Conservation (phyloP, 2,329 filamentous ascomycete genomes). For the Diaporthe citrichinensis region DNA sequence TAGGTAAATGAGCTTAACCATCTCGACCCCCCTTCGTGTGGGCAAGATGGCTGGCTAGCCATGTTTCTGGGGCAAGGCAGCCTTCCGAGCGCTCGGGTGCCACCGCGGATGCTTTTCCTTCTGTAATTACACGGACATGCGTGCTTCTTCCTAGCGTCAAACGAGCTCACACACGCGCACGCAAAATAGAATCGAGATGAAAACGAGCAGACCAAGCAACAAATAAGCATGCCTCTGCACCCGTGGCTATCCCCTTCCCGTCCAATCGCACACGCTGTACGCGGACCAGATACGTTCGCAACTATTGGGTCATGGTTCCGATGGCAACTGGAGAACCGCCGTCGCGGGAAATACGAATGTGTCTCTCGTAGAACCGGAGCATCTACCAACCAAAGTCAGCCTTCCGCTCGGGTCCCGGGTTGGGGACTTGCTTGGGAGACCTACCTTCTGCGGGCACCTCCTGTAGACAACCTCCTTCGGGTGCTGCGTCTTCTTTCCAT, state of each 20-base stretch:
- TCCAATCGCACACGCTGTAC: background rate
- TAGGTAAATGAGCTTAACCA: background rate
- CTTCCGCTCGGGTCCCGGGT: background rate
- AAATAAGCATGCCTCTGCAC: background rate
- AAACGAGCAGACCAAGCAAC: background rate
- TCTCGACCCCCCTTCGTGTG: background rate
- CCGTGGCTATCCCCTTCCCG: background rate
- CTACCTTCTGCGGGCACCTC: conserved; percentile 83
- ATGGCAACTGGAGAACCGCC: conserved; percentile 39
- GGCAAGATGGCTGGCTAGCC: no score
- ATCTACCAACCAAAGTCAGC: conserved; percentile 58
- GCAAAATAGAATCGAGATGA: background rate
- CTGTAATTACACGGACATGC: conserved; percentile 8
- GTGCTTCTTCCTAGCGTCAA: background rate
- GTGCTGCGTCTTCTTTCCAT: conserved; percentile 81
- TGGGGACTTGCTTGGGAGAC: conserved; percentile 34
- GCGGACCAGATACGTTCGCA: background rate
- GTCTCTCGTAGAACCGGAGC: conserved; percentile 71
- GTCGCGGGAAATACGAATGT: conserved; percentile 58
- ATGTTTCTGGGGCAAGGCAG: background rate
- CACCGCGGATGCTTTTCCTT: background rate
- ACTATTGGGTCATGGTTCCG: conserved; percentile 32
- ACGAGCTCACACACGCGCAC: background rate
- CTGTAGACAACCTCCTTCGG: conserved; percentile 77
- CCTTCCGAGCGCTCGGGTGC: background rate